Conservation (phyloP, 768 basidiomycete genomes). For the Dioszegia hungarica region DNA sequence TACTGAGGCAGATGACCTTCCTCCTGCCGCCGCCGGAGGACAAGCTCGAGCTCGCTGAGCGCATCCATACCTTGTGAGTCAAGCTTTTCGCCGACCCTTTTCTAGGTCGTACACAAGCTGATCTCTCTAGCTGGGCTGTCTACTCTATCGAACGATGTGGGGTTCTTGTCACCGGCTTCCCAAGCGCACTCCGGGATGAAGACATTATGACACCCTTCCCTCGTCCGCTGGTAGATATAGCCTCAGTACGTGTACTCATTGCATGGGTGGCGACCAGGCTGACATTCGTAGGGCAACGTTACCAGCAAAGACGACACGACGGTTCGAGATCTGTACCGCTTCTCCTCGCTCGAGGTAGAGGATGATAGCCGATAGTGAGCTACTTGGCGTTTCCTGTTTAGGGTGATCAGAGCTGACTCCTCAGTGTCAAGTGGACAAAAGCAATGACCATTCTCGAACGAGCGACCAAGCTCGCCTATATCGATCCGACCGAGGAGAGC, state of each 20-base stretch:
- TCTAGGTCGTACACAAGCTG: neutral
- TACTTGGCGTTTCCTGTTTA: neutral
- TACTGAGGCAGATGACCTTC: constrained; percentile 23
- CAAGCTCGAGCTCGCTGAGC: constrained; percentile 35
- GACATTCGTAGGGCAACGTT: constrained; percentile 20
- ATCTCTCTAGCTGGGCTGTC: constrained; percentile 30
- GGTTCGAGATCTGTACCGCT: constrained; percentile 28
- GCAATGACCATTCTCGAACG: constrained; percentile 26
- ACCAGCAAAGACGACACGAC: constrained; percentile 31
- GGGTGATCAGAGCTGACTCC: neutral
- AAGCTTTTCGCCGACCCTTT: neutral
- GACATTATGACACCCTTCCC: constrained; percentile 45
- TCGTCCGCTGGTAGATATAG: constrained; percentile 30
- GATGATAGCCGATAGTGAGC: constrained; percentile 31
- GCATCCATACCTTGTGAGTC: constrained; percentile 41
- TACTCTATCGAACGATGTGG: constrained; percentile 30
- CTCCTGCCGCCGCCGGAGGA: constrained; percentile 39
- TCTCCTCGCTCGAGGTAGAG: constrained; percentile 9
- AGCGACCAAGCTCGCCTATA: constrained; percentile 34
- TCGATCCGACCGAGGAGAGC: constrained; percentile 27
- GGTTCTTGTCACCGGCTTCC: constrained; percentile 32
- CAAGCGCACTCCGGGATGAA: constrained; percentile 20
- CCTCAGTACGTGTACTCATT: constrained; percentile 15
- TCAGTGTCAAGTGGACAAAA: constrained; percentile 27
- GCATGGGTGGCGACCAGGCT: neutral